Percentiles rank a stretch among this genome's conserved stretches.
Conservation (phyloP, 192 early-diverging fungal species). For the Coemansia sp. region DNA sequence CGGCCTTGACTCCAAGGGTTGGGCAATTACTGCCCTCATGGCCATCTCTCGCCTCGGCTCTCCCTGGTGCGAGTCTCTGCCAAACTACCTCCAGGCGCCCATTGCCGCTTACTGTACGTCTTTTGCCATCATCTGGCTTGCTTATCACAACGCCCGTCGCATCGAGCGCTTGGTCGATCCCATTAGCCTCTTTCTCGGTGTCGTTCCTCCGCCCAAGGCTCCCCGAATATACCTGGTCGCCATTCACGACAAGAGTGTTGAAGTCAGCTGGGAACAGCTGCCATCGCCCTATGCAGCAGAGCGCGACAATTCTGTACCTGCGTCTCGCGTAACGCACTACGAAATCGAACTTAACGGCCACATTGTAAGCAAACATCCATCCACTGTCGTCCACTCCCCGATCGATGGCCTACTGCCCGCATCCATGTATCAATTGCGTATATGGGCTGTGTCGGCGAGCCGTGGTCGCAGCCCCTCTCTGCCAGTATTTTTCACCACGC, state of each 20-base stretch:
- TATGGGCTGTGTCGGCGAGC: constrained; percentile 45
- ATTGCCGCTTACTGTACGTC: constrained; percentile 52
- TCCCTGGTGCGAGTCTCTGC: constrained; percentile 49
- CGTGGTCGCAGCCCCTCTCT: constrained; percentile 33
- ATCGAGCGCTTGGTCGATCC: constrained; percentile 46
- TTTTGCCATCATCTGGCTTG: constrained; percentile 46
- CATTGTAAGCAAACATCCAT: constrained; percentile 22
- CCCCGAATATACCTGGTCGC: constrained; percentile 34
- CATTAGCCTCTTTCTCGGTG: constrained; percentile 30
- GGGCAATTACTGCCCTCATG: constrained; percentile 42
- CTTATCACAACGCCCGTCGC: constrained; percentile 38
- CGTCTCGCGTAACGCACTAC: constrained; percentile 20
- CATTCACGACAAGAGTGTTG: constrained; percentile 26
- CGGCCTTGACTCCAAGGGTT: constrained; percentile 45
- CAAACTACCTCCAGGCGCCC: constrained; percentile 42
- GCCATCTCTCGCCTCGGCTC: constrained; percentile 30
- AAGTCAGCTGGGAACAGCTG: constrained; percentile 5
- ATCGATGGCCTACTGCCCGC: constrained; percentile 25
- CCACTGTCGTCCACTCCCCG: constrained; percentile 4
- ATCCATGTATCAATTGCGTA: constrained; percentile 35
- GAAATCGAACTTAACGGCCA: constrained; percentile 46
- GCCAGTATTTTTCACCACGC: constrained; percentile 44
- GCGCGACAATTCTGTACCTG: background rate
- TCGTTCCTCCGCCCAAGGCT: constrained; percentile 29
- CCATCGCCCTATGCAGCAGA: background rate